Conservation (phyloP, 2,329 filamentous ascomycete species). For the Aspergillus intermedius region DNA sequence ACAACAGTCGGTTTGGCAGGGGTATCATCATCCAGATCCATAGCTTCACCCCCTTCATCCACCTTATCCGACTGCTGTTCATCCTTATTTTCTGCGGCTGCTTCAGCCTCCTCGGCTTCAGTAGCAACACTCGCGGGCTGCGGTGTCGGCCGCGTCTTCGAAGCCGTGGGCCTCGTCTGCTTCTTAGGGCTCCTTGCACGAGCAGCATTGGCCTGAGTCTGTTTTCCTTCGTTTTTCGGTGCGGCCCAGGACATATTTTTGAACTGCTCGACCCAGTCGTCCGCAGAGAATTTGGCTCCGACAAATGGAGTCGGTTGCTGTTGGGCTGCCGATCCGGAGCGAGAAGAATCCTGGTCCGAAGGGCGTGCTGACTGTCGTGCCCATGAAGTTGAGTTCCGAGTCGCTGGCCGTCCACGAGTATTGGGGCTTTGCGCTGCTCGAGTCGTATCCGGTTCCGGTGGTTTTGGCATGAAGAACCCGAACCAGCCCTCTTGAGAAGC, state of each 20-base stretch:
- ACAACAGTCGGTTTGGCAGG: slow-evolving; percentile 10
- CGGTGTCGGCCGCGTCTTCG: slow-evolving; percentile 23
- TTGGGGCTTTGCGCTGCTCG: slow-evolving; percentile 13
- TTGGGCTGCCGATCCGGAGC: slow-evolving; percentile 12
- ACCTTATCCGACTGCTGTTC: slow-evolving; percentile 11
- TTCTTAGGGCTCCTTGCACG: slow-evolving; percentile 31
- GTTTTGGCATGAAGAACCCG: slow-evolving; percentile 30
- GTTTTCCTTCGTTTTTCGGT: slow-evolving; percentile 22
- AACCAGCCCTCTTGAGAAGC: slow-evolving; percentile 25
- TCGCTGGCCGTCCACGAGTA: slow-evolving; percentile 13
- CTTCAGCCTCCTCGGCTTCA: slow-evolving; percentile 33
- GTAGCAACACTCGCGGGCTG: slow-evolving; percentile 32
- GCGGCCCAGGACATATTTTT: slow-evolving; percentile 28
- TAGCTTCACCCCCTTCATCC: slow-evolving; percentile 30
- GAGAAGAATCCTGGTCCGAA: slow-evolving; percentile 13
- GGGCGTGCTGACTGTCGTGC: slow-evolving; percentile 11
- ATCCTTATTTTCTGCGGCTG: slow-evolving; percentile 21
- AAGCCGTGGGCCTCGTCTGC: slow-evolving; percentile 15
- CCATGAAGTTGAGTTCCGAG: slow-evolving; percentile 13
- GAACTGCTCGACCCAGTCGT: slow-evolving; percentile 34
- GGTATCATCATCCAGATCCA: slow-evolving; percentile 42
- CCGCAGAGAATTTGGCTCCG: slow-evolving; percentile 31
- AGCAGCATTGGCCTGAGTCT: slow-evolving; percentile 19
- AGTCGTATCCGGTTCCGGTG: slow-evolving; percentile 16
- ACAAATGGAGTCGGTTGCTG: slow-evolving; percentile 27